Percentiles rank a stretch among this genome's conserved stretches.
These are phyloP conservation scores for Phalaenopsis equestris DNA, from an alignment of 106 monocot species.

Conservation along the genomic window DNA sequence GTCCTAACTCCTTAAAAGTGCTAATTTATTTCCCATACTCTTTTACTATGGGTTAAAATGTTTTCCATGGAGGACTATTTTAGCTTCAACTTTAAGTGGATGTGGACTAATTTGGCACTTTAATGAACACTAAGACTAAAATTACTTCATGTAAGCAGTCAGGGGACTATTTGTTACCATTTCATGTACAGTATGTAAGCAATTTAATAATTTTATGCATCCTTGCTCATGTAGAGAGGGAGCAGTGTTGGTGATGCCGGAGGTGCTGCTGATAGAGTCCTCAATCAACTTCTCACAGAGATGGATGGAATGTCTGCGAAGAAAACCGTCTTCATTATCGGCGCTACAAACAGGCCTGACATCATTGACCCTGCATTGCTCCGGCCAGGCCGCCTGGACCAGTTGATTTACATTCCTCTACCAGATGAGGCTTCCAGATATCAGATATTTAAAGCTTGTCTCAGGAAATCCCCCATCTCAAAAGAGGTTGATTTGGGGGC, in stretches of 20 bases:
- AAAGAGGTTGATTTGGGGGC: conserved; percentile 77
- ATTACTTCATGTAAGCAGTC: no score
- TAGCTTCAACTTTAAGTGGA: no score
- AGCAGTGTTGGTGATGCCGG: conserved; percentile 88
- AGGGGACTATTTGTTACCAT: not conserved
- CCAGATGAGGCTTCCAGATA: conserved; percentile 77
- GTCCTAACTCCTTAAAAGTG: no score
- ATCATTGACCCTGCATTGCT: conserved; percentile 86
- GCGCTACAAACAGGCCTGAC: conserved; percentile 92
- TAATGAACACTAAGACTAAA: no score
- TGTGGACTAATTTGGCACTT: no score
- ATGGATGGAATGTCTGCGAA: conserved; percentile 95
- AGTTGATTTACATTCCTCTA: conserved; percentile 80
- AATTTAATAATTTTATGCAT: not conserved
- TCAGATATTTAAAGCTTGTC: conserved; percentile 78
- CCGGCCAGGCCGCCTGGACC: conserved; percentile 81
- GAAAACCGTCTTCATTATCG: conserved; percentile 89
- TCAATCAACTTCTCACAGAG: conserved; percentile 83
- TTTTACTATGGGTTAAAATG: no score
- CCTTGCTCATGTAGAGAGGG: conserved; percentile 46
- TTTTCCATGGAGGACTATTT: no score
- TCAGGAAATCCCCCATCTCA: conserved; percentile 79
- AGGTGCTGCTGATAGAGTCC: conserved; percentile 83
- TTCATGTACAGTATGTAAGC: not conserved
- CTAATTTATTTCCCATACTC: no score